phyloP scores from a whole-genome alignment of 345 rosid genomes.

The Dipteronia sinensis region DNA sequence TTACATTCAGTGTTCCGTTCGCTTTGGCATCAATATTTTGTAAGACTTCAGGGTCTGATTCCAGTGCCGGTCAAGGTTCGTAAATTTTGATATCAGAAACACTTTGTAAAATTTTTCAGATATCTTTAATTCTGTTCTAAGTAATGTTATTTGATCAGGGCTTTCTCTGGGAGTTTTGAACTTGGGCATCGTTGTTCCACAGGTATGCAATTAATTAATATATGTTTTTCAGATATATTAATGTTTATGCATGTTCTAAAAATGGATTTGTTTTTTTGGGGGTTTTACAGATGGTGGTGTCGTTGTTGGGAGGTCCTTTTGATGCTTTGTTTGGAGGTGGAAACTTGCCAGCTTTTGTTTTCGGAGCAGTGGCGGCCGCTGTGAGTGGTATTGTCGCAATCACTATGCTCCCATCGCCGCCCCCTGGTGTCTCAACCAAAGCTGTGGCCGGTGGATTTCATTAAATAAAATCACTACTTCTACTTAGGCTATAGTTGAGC shows the following conservation, averaged over 20 bases:
- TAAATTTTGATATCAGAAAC: too few species aligned
- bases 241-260: too few species aligned
- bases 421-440: constrained; percentile 39
- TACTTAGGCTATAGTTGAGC: too few species aligned
- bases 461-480: constrained; percentile 3
- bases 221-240: not conserved
- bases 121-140: too few species aligned
- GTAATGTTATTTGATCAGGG: constrained; percentile 35
- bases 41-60: not conserved
- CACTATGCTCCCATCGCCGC: constrained; percentile 71
- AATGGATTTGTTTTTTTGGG: too few species aligned
- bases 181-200: constrained; percentile 77
- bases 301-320: constrained; percentile 67
- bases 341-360: constrained; percentile 72
- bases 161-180: constrained; percentile 86
- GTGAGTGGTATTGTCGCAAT: constrained; percentile 61
- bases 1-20: constrained; percentile 80
- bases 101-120: too few species aligned
- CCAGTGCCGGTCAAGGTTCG: constrained; percentile 85
- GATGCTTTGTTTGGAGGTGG: constrained; percentile 85
- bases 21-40: constrained; percentile 92
- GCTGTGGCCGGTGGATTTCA: constrained; percentile 42
- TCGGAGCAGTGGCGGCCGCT: constrained; percentile 67
- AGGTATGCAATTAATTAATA: constrained; percentile 36
- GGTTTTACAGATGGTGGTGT: constrained; percentile 60